Base-by-base conservation (phyloP, 108 stramenopile species). In the Nitzschia putrida region DNA sequence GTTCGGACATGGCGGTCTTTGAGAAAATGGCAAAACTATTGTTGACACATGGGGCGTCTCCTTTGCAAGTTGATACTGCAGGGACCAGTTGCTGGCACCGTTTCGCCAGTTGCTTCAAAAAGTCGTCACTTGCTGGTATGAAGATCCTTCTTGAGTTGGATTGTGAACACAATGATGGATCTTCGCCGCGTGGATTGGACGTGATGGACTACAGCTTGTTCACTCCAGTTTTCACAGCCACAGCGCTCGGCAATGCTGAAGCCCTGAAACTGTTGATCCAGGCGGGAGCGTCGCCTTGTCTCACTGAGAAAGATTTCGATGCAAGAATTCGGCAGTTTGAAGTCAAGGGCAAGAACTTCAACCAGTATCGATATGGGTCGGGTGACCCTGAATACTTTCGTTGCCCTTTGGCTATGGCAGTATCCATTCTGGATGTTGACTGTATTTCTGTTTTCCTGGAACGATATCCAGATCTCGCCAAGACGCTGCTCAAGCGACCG, bases 201-300 rank as follows among this genome's bases (percentile, higher is more conserved):
- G 40, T 53, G 49, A 56, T 67, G 14, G 66, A 67, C 52, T 23
- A 20, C 13, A 18, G 18, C 2, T 34, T 34, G 18, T 14, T 18
- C 26, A 67, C 66, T 39, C 66, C 66, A 2, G 51, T 67, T 13
- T 67, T 23, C 22, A 14, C 53, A 2, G 66, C 66, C 29, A 56
- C 55, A 38, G 18, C 23, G 4, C 14, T 34, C 14, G 52, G 66
- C 52, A 56, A 56, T 54, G 20, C n/a, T 14, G 52, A 18, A 49
- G 47, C 47, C 18, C n/a, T 18, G n/a, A 49, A 49, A 2, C 47
- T 49, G 18, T 49, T 49, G 47, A 16, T 49, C 6, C 14, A 6
- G 18, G 47, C 2, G 18, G 47, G 47, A 18, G 47, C 47, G 6
- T 18, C n/a, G 14, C n/a, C 47, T 18, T 49, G n/a, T 16, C 18